Percentiles rank a stretch among this genome's conserved stretches.
Evolutionary conservation across 163 green algal genomes (phyloP).

Genomic region (Scenedesmus sp.): DNA sequence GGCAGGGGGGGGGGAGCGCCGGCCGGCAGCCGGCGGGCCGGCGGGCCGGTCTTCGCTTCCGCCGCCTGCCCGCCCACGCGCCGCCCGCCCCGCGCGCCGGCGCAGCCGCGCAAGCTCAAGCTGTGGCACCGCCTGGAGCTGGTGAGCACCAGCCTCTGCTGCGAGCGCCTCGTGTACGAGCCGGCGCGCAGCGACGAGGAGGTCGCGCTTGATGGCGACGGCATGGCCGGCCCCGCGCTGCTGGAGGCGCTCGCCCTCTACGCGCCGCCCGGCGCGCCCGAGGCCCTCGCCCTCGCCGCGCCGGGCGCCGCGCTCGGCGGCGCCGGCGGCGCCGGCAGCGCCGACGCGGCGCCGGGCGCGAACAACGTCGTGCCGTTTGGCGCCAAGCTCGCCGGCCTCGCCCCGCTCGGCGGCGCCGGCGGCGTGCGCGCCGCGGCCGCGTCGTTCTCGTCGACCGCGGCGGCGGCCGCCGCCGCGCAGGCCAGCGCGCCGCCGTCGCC

Average conservation of each 20-base stretch:
- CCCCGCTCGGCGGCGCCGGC: not conserved
- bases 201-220: slow-evolving; percentile 27
- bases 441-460: slow-evolving; percentile 19
- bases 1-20: not conserved
- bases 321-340: not conserved
- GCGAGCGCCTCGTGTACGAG: slow-evolving; percentile 38
- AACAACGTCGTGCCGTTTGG: slow-evolving; percentile 47
- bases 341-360: not conserved
- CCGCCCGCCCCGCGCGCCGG: no score
- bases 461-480: not conserved
- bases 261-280: not conserved
- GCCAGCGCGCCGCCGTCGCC: no score
- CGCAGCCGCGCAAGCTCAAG: slow-evolving; percentile 25
- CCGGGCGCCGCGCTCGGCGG: no score
- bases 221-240: slow-evolving; percentile 5
- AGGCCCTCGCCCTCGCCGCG: not conserved
- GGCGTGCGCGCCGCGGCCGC: slow-evolving; percentile 19
- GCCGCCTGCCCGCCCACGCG: no score
- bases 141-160: slow-evolving; percentile 33
- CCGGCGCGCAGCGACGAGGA: slow-evolving; percentile 17
- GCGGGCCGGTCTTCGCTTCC: no score
- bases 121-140: slow-evolving; percentile 38
- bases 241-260: slow-evolving; percentile 11
- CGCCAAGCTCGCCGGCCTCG: not conserved
- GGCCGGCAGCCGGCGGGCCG: no score